These are phyloP conservation scores for Arthroderma uncinatum DNA, from an alignment of 2,329 filamentous ascomycete species.

Conservation along the genomic window DNA sequence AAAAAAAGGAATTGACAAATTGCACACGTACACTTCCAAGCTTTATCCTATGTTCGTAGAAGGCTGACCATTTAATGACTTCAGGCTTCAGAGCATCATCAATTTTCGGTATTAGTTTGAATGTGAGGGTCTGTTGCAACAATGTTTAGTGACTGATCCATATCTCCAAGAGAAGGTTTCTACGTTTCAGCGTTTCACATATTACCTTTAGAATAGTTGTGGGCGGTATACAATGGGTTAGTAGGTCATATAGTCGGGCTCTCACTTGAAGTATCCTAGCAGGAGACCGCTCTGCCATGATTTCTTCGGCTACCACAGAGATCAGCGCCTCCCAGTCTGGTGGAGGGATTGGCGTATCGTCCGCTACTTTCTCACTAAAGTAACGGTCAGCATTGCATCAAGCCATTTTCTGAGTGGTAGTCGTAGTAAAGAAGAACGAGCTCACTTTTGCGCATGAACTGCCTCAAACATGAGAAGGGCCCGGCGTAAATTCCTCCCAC, in stretches of 20 bases:
- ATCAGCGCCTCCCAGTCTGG: slow-evolving; percentile 96
- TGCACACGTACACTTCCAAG: slow-evolving; percentile 52
- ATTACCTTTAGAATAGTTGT: slow-evolving; percentile 75
- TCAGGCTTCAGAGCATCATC: slow-evolving; percentile 86
- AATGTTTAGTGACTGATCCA: no score
- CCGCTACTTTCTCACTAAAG: slow-evolving; percentile 73
- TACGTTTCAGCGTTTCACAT: neutral
- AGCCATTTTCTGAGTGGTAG: neutral
- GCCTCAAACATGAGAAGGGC: slow-evolving; percentile 95
- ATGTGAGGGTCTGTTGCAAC: slow-evolving; percentile 60
- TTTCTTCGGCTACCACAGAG: slow-evolving; percentile 78
- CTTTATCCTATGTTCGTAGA: slow-evolving; percentile 91
- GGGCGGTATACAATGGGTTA: slow-evolving; percentile 93
- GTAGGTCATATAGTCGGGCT: slow-evolving; percentile 88
- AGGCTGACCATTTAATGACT: slow-evolving; percentile 89
- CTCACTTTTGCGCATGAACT: slow-evolving; percentile 89
- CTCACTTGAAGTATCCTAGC: slow-evolving; percentile 77
- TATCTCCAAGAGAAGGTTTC: neutral
- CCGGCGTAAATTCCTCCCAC: slow-evolving; percentile 77
- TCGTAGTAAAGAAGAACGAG: neutral
- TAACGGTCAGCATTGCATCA: slow-evolving; percentile 7
- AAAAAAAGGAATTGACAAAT: neutral
- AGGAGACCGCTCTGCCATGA: slow-evolving; percentile 86
- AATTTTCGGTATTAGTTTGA: slow-evolving; percentile 76
- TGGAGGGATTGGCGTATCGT: slow-evolving; percentile 79